Base-by-base conservation (phyloP, 1,284 basidiomycete genomes). In the Cryptococcus jaspeensis region DNA sequence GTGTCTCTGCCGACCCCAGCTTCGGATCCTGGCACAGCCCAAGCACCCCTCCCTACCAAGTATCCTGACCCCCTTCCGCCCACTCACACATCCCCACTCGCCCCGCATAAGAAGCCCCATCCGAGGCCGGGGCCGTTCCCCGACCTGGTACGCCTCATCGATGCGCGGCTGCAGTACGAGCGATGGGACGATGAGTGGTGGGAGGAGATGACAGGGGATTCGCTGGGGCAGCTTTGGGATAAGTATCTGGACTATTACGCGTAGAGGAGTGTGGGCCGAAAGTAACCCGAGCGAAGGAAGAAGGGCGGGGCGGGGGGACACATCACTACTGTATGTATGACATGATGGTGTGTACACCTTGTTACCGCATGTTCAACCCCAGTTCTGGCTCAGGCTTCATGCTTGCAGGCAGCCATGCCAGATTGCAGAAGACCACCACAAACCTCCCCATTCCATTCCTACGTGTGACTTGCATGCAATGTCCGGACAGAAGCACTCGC, bases 181-280 rank as follows among this genome's bases (percentile, higher is more conserved):
- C 50, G 50, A 52, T 73, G 64, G 54, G 25, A 50, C 18, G 63
- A 70, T 23, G 35, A 16, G 6, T 71, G 68, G 63, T 73, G 68
- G 69, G 38, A 53, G n/a, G 63, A 69, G 52, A 58, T 67, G 56
- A 64, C 68, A 12, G 69, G 71, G 20, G 55, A 53, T 18, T 45
- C 45, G 8, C 52, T 73, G 35, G 55, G 59, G 5, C 54, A 46
- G 41, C 56, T 73, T 5, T 73, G 71, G 71, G 28, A 22, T 7
- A 57, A 61, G 52, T 73, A 71, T 56, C 28, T 69, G 39, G 62
- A 55, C 39, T 69, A 67, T 49, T 69, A 71, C 47, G 32, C 37
- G n/a, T 28, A 55, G 52, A 46, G 16, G 44, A 5, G 38, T 32
- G n/a, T 35, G 43, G 22, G 37, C 18, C 16, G 52, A 36, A n/a